These are phyloP conservation scores for Apiotrichum porosum DNA, from an alignment of 1,284 basidiomycete genomes.

Conservation along the genomic window DNA sequence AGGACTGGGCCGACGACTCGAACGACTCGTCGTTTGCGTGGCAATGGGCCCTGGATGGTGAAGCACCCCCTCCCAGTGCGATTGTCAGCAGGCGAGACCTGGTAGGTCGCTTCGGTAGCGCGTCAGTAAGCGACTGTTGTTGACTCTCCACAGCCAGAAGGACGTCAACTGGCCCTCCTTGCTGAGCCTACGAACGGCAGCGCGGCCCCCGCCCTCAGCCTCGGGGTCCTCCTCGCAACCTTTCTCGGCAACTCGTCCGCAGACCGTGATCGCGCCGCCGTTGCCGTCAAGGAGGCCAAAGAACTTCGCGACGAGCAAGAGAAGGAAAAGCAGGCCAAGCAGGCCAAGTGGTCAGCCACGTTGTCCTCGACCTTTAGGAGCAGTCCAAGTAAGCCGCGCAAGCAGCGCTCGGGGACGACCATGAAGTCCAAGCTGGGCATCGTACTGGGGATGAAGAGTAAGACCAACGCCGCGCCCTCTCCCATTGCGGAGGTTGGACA, in stretches of 20 bases:
- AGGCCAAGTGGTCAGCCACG: background rate
- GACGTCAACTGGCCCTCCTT: conserved; percentile 41
- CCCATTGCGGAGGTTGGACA: no score
- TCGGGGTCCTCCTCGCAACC: conserved; percentile 8
- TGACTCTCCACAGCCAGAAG: conserved; percentile 35
- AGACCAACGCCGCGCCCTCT: no score
- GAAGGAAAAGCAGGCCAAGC: background rate
- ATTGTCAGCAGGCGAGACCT: conserved; percentile 46
- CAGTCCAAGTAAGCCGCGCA: no score
- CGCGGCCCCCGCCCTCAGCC: conserved; percentile 11
- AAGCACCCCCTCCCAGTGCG: conserved; percentile 47
- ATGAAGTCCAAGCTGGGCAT: no score
- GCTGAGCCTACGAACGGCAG: conserved; percentile 37
- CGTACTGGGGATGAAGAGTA: no score
- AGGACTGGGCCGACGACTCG: no score
- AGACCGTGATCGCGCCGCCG: background rate
- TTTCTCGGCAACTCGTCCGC: background rate
- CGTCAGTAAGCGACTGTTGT: background rate
- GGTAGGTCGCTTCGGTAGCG: conserved; percentile 27
- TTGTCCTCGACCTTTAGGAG: no score
- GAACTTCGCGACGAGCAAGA: background rate
- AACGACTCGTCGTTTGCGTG: conserved; percentile 25
- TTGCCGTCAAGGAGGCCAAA: conserved; percentile 3
- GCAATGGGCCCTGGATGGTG: conserved; percentile 47
- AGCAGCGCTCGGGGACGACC: no score